Conservation (phyloP, 2,329 filamentous ascomycete species). For the Fusarium circinatum region DNA sequence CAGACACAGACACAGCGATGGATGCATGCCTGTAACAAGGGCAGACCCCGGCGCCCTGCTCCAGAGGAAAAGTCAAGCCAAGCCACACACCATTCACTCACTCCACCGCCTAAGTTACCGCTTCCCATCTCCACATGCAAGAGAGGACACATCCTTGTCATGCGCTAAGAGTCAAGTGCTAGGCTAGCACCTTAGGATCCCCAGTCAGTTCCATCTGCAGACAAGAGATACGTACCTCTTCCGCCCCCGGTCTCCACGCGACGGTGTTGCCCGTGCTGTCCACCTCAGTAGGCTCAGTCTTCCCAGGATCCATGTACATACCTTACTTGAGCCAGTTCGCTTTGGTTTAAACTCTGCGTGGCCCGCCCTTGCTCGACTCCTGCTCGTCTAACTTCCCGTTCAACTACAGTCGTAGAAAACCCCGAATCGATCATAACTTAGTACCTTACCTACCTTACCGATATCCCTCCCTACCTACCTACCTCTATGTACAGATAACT, state of each 20-base stretch:
- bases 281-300: not conserved
- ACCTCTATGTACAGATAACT: constrained; percentile 4
- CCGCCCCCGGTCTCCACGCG: constrained; percentile 33
- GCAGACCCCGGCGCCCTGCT: constrained; percentile 6
- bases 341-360: constrained; percentile 43
- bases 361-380: constrained; percentile 30
- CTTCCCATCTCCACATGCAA: constrained; percentile 22
- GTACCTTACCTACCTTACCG: not conserved
- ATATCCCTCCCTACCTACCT: not conserved
- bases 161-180: constrained; percentile 26
- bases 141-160: constrained; percentile 27
- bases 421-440: not conserved
- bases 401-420: constrained; percentile 20
- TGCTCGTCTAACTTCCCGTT: constrained; percentile 21
- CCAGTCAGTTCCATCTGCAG: constrained; percentile 24
- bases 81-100: constrained; percentile 19
- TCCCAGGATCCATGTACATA: constrained; percentile 9
- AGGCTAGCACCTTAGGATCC: constrained; percentile 12
- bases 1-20: not conserved
- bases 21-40: not conserved
- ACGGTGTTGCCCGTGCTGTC: constrained; percentile 28
- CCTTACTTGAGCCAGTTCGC: constrained; percentile 20
- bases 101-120: constrained; percentile 29
- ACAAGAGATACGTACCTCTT: constrained; percentile 26
- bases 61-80: constrained; percentile 13